These are phyloP conservation scores for Zymoseptoria tritici DNA, from an alignment of 2,329 filamentous ascomycete species.

Conservation along the genomic window DNA sequence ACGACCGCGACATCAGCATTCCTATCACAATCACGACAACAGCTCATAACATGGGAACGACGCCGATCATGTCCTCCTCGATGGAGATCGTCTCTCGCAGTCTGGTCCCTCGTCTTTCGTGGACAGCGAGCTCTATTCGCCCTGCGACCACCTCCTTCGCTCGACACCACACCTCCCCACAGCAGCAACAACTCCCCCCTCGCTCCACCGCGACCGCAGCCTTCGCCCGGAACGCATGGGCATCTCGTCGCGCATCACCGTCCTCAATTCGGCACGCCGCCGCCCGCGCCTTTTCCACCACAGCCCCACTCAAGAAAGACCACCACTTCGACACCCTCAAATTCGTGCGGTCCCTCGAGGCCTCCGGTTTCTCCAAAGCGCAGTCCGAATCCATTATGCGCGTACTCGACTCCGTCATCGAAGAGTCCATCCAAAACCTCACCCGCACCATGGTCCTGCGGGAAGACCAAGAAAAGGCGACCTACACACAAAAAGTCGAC, in stretches of 20 bases:
- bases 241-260: conserved; percentile 7
- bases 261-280: conserved; percentile 1
- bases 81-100: conserved; percentile 29
- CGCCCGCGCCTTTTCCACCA: conserved; percentile 55
- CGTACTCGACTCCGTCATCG: conserved; percentile 90
- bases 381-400: conserved; percentile 99
- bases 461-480: conserved; percentile 79
- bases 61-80: background rate
- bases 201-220: conserved; percentile 15
- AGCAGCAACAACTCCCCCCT: background rate
- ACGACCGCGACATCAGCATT: background rate
- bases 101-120: conserved; percentile 32
- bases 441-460: conserved; percentile 96
- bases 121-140: conserved; percentile 25
- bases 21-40: background rate
- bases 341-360: conserved; percentile 83
- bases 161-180: conserved; percentile 7
- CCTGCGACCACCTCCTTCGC: conserved; percentile 14
- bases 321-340: conserved; percentile 98
- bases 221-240: conserved; percentile 15
- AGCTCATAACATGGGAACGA: conserved; percentile 6
- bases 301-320: conserved; percentile 56
- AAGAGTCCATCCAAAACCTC: conserved; percentile 95
- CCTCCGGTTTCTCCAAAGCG: conserved; percentile 90
- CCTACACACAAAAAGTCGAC: conserved; percentile 82